Conservation (phyloP, 1,284 basidiomycete genomes). For the Cutaneotrichosporon spelunceum region DNA sequence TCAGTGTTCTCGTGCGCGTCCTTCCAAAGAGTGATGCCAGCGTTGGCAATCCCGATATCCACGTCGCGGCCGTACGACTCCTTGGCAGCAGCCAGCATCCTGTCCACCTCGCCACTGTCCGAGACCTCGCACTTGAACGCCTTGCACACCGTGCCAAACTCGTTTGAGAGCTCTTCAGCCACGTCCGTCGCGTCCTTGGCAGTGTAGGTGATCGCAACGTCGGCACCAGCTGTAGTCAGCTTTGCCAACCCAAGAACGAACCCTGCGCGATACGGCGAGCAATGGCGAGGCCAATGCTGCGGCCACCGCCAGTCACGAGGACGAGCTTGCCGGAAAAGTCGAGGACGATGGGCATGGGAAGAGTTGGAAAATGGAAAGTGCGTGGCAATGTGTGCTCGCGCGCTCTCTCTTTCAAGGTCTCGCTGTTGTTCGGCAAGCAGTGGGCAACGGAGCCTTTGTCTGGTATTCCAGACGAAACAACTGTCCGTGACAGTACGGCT, state of each 20-base stretch:
- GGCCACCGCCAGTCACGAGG: constrained; percentile 36
- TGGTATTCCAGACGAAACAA: too few relatives aligned
- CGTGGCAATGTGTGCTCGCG: too few relatives aligned
- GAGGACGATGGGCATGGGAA: constrained; percentile 22
- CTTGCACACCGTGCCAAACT: constrained; percentile 1
- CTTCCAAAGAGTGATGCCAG: constrained; percentile 49
- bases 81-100: constrained; percentile 13
- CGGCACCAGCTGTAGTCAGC: constrained; percentile 34
- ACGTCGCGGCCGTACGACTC: constrained; percentile 2
- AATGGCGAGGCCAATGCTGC: constrained; percentile 38
- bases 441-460: too few relatives aligned
- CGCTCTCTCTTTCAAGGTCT: too few relatives aligned
- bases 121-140: constrained; percentile 44
- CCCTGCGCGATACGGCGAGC: constrained; percentile 25
- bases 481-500: too few relatives aligned
- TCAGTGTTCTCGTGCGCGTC: constrained; percentile 44
- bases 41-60: constrained; percentile 27
- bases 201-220: constrained; percentile 46
- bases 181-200: constrained; percentile 32
- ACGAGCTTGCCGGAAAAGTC: constrained; percentile 38
- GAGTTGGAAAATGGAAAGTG: not conserved
- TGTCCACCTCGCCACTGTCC: constrained; percentile 34
- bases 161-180: constrained; percentile 19
- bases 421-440: too few relatives aligned
- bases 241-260: not conserved